These are phyloP conservation scores for Colletotrichum falcatum DNA, from an alignment of 2,329 filamentous ascomycete genomes.

Conservation along the genomic window DNA sequence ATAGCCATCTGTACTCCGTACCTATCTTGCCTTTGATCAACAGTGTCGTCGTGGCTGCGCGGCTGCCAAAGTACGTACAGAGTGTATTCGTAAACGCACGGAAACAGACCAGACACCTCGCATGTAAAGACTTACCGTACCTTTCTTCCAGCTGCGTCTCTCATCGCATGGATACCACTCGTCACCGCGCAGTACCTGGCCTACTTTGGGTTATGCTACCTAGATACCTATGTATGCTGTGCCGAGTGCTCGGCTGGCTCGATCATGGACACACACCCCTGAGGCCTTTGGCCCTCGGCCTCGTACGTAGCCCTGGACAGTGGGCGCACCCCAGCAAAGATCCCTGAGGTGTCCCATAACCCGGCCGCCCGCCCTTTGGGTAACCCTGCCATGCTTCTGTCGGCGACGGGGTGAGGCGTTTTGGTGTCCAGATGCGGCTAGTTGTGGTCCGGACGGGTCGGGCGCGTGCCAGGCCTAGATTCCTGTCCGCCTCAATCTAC, in stretches of 20 bases:
- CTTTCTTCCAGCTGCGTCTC: neutral
- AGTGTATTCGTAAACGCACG: neutral
- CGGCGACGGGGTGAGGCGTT: neutral
- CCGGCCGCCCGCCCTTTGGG: constrained; percentile 22
- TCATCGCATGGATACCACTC: constrained; percentile 1
- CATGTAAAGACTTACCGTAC: constrained; percentile 5
- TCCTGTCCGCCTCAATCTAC: constrained; percentile 13
- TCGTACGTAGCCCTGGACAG: neutral
- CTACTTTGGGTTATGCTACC: constrained; percentile 1
- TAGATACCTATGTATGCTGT: neutral
- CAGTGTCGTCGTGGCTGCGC: neutral
- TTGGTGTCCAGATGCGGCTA: constrained; percentile 17
- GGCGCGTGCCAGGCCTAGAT: constrained; percentile 18
- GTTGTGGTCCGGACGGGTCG: constrained; percentile 19
- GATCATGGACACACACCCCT: neutral
- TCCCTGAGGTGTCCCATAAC: constrained; percentile 29
- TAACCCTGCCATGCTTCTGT: constrained; percentile 16
- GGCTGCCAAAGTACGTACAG: neutral
- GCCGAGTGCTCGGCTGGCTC: neutral
- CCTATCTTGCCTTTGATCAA: constrained; percentile 5
- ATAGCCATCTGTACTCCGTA: neutral
- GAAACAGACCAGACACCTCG: constrained; percentile 18
- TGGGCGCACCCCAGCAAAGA: constrained; percentile 11
- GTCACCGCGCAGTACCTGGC: no score
- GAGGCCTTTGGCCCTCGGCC: neutral